Conservation (phyloP, 139 green algal genomes). For the Yamagishiella unicocca region DNA sequence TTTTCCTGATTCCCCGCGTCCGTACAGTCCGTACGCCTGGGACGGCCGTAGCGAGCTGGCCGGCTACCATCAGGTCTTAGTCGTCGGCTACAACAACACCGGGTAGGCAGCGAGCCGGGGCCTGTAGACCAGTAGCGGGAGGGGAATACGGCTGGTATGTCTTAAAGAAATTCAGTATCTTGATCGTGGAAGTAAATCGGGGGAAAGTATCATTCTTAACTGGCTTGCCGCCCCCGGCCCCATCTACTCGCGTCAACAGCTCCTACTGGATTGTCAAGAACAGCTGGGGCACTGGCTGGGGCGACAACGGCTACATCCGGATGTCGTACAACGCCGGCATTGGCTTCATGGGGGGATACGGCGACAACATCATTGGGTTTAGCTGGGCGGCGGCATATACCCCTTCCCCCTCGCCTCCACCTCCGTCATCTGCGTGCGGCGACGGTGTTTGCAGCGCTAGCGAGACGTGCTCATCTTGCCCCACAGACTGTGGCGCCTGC, state of each 20-base stretch:
- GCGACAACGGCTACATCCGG: neutral
- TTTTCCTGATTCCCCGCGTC: too few relatives aligned
- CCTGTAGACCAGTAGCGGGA: too few relatives aligned
- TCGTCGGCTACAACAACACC: slow-evolving; percentile 32
- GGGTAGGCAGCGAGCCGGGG: too few relatives aligned
- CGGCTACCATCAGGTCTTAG: slow-evolving; percentile 21
- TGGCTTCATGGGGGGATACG: neutral
- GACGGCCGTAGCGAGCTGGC: neutral
- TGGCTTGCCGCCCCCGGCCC: neutral
- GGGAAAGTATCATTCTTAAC: neutral
- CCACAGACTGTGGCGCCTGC: neutral
- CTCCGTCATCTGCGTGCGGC: neutral
- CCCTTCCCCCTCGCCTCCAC: neutral
- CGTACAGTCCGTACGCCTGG: slow-evolving; percentile 25
- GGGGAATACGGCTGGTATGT: neutral
- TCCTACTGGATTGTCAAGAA: neutral
- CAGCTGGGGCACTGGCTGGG: neutral
- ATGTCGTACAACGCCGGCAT: neutral
- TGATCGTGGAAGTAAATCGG: neutral
- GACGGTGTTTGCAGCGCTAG: neutral
- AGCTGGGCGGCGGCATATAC: neutral
- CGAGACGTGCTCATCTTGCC: slow-evolving; percentile 15
- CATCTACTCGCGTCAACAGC: neutral
- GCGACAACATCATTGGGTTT: neutral
- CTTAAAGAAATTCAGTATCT: neutral